Evolutionary conservation across 495 filamentous ascomycete species (phyloP).

Genomic region (Xanthoparmelia taractica): DNA sequence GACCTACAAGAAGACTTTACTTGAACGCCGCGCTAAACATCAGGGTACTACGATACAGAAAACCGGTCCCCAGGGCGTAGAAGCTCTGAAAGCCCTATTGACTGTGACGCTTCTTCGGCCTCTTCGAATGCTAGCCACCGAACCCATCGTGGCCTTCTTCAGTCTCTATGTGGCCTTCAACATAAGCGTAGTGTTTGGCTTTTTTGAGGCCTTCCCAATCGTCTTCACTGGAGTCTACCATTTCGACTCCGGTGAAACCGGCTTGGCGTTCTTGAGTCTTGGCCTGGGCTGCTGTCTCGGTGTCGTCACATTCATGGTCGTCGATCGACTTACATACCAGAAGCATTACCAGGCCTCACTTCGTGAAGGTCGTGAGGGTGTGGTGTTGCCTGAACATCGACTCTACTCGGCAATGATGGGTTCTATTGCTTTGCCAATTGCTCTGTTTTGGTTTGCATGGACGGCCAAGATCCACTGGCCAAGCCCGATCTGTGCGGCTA

Average conservation of each 20-base stretch:
- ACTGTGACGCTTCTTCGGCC: background rate
- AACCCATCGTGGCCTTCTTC: background rate
- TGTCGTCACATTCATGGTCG: too few species aligned
- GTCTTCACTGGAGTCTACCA: background rate
- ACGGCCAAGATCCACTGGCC: slow-evolving; percentile 53
- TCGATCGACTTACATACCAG: too few species aligned
- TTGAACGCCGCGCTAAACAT: background rate
- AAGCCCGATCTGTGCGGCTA: too few species aligned
- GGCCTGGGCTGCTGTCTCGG: background rate
- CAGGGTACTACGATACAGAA: too few species aligned
- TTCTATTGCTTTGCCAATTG: slow-evolving; percentile 39
- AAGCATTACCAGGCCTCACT: slow-evolving; percentile 1
- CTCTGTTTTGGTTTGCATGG: slow-evolving; percentile 48
- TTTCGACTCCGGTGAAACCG: background rate
- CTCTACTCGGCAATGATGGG: slow-evolving; percentile 38
- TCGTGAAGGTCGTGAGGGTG: slow-evolving; percentile 12
- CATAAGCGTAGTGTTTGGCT: background rate
- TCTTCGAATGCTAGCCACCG: background rate
- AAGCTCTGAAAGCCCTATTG: background rate
- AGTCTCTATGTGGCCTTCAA: background rate
- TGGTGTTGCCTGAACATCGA: slow-evolving; percentile 28
- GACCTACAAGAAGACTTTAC: background rate
- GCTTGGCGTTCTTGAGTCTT: background rate
- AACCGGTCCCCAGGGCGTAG: background rate
- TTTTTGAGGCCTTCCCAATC: background rate